These are phyloP conservation scores for Dothideomycetes sp. DNA, from an alignment of 2,329 filamentous ascomycete species.

Conservation along the genomic window DNA sequence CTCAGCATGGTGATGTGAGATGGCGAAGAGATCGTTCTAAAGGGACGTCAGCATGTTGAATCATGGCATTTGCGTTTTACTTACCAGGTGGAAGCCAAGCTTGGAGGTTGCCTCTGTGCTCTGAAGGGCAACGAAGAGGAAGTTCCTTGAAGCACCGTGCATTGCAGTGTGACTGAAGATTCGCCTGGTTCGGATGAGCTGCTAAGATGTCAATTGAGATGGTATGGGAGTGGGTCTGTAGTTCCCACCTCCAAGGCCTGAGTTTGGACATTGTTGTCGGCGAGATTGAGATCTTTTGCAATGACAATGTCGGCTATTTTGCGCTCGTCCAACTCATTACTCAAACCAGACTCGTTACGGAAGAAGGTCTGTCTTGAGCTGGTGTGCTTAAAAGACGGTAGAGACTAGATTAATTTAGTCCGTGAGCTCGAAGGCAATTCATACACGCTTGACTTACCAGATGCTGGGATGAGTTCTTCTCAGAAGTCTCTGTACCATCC, in stretches of 20 bases:
- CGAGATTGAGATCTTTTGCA: slow-evolving; percentile 67
- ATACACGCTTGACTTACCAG: no score
- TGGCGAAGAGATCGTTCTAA: slow-evolving; percentile 70
- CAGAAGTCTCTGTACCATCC: no score
- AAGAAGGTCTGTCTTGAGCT: slow-evolving; percentile 2
- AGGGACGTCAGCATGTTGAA: background rate
- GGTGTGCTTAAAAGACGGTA: slow-evolving; percentile 2
- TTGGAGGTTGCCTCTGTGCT: slow-evolving; percentile 26
- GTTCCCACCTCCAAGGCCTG: slow-evolving; percentile 50
- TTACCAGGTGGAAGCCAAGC: slow-evolving; percentile 33
- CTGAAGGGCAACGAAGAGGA: slow-evolving; percentile 74
- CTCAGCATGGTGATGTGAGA: slow-evolving; percentile 74
- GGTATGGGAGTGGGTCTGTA: slow-evolving; percentile 20
- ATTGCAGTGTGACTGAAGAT: slow-evolving; percentile 68
- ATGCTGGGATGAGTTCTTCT: no score
- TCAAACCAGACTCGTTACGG: slow-evolving; percentile 5
- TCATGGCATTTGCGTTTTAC: background rate
- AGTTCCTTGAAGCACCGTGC: slow-evolving; percentile 64
- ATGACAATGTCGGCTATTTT: slow-evolving; percentile 75
- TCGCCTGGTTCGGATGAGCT: slow-evolving; percentile 66
- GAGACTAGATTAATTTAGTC: background rate
- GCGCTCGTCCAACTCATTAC: slow-evolving; percentile 34
- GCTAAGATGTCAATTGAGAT: slow-evolving; percentile 31
- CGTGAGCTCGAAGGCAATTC: no score
- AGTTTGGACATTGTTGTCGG: slow-evolving; percentile 69